Percentiles rank a stretch among this genome's conserved stretches.
phyloP scores from a whole-genome alignment of 176 grass and related monocot species.

The Saccharum spontaneum region DNA sequence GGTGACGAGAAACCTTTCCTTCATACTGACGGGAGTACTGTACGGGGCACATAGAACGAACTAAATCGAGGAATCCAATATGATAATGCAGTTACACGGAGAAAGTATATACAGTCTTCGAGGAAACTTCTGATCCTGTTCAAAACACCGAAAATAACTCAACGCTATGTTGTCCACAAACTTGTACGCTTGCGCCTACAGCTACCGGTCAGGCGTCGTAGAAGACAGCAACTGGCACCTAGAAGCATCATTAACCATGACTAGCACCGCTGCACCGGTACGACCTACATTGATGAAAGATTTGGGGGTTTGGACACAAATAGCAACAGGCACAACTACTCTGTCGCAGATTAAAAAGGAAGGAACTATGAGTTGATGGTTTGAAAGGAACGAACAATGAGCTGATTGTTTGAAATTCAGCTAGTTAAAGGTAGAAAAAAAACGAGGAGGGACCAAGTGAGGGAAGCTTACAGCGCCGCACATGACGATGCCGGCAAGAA shows the following conservation, averaged over 20 bases:
- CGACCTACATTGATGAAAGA: slow-evolving; percentile 6
- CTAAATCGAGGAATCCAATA: background rate
- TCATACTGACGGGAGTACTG: background rate
- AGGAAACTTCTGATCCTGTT: slow-evolving; percentile 21
- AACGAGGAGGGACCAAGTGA: background rate
- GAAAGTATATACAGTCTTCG: background rate
- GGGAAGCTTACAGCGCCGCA: slow-evolving; percentile 38
- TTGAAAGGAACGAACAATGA: background rate
- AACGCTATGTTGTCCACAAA: background rate
- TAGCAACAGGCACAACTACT: background rate
- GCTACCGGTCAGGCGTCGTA: background rate
- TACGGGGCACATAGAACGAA: background rate
- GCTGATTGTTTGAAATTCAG: background rate
- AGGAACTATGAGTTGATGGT: background rate
- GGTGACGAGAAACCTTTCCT: too few species aligned
- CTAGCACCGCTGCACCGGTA: too few species aligned
- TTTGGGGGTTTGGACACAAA: background rate
- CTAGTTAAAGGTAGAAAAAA: too few species aligned
- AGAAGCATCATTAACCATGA: background rate
- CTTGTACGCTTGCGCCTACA: background rate
- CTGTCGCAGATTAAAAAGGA: background rate
- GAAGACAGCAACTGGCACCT: background rate
- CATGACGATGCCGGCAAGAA: slow-evolving; percentile 44
- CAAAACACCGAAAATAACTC: background rate
- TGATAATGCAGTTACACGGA: background rate